Evolutionary conservation across 1,139 yeast species (phyloP), one percentile per base, ranked within the genome.

Genomic region (Taphrina communis): DNA sequence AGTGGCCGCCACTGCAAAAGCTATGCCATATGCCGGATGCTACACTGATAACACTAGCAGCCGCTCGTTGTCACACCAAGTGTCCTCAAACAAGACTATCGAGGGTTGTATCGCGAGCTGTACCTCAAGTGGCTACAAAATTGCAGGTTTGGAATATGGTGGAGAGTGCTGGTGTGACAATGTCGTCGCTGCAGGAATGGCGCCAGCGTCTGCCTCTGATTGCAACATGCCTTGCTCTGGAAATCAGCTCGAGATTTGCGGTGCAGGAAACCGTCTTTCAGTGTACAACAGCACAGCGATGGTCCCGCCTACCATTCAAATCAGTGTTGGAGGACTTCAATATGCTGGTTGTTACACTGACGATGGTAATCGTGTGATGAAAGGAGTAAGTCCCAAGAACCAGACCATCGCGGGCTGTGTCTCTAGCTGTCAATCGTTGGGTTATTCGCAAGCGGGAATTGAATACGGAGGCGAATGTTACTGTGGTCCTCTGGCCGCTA

Each of bases 81-180:
- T 66, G 11, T 21, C 65, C 17, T 51, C 58, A 39, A 50, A 52
- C 48, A 50, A 46, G 38, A 66, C 66, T 14, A 42, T 58, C 21
- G 66, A 53, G 21, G 66, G 68, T 41, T 66, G 69, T 39, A 35
- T 51, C 7, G 50, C 56, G 11, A 56, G 55, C 19, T 53, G 66
- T 39, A 55, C 61, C 17, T 39, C 67, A 9, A 56, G 39, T 17
- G 71, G 70, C 19, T 66, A 66, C 65, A 51, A 17, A 12, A 60
- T 52, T 31, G 71, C 71, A 36, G 71, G 66, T 4, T 57, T 61
- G 12, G 68, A 69, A 59, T 66, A 69, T 39, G 69, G 68, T 31
- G 50, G 52, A 6, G 70, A 69, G 50, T 69, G 71, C 35, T 69
- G 69, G 70, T 59, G 68, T 53, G 69, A 61, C 48, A 61, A 65